Evolutionary conservation across 2,329 filamentous ascomycete genomes (phyloP).

Genomic region (Ophiobolus disseminans): DNA sequence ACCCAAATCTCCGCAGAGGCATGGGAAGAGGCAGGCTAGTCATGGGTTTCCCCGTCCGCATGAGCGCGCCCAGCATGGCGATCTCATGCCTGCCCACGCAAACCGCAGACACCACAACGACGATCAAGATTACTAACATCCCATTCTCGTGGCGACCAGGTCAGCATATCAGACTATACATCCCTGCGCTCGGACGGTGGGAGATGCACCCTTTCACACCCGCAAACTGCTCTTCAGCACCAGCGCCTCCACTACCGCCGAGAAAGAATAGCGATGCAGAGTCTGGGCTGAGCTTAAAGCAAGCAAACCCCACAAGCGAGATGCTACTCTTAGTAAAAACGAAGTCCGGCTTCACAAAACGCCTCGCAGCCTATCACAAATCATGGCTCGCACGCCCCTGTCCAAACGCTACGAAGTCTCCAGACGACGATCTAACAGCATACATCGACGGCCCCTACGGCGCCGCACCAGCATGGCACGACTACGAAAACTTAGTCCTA

Average conservation of each 20-base stretch:
- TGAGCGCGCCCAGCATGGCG: conserved; percentile 20
- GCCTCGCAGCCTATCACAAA: conserved; percentile 28
- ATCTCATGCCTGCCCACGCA: conserved; percentile 9
- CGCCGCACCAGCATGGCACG: conserved; percentile 28
- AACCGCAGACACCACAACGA: conserved; percentile 20
- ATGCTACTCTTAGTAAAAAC: conserved; percentile 33
- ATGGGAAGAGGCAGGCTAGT: conserved; percentile 19
- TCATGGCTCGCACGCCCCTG: conserved; percentile 36
- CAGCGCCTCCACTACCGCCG: conserved; percentile 15
- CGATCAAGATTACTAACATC: conserved; percentile 31
- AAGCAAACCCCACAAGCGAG: conserved; percentile 18
- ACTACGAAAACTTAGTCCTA: conserved; percentile 30
- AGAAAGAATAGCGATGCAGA: conserved; percentile 24
- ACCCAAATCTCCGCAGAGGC: conserved; percentile 12
- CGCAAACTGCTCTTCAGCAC: conserved; percentile 30
- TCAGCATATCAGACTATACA: conserved; percentile 37
- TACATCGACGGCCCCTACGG: conserved; percentile 41
- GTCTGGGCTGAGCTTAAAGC: background rate
- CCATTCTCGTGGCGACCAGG: conserved; percentile 38
- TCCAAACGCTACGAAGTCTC: conserved; percentile 30
- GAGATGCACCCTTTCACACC: conserved; percentile 42
- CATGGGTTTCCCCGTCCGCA: conserved; percentile 32
- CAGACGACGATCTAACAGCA: conserved; percentile 23
- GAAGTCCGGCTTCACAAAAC: conserved; percentile 29
- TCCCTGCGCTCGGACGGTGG: conserved; percentile 32